Evolutionary conservation across 805 yeast species (phyloP).

Genomic region (Yamadazyma nakazawae): DNA sequence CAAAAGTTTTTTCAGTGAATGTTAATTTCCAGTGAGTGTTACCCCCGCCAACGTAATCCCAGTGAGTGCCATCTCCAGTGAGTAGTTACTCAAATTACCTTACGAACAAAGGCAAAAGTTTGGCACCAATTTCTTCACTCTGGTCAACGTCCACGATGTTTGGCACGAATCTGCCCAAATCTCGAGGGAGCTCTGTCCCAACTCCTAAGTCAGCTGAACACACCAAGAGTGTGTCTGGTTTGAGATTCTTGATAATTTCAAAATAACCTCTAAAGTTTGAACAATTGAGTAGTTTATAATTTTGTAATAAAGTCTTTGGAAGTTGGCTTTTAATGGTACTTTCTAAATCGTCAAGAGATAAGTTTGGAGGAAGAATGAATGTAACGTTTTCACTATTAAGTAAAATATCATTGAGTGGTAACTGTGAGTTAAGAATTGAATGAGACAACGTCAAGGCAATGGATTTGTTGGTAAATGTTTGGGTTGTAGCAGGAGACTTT

Average conservation of each 20-base stretch:
- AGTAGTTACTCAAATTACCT: not conserved
- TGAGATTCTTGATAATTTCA: slow-evolving; percentile 35
- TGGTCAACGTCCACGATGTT: slow-evolving; percentile 27
- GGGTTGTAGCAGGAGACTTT: not conserved
- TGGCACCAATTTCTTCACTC: slow-evolving; percentile 16
- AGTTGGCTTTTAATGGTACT: slow-evolving; percentile 9
- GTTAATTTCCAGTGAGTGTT: no score
- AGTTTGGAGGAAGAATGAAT: slow-evolving; percentile 43
- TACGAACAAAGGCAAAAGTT: slow-evolving; percentile 15
- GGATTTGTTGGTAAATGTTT: slow-evolving; percentile 26
- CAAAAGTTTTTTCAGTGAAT: no score
- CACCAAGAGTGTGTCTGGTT: slow-evolving; percentile 39
- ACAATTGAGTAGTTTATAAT: slow-evolving; percentile 39
- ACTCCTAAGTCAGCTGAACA: slow-evolving; percentile 44
- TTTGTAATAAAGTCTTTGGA: slow-evolving; percentile 24
- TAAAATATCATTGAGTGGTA: slow-evolving; percentile 39
- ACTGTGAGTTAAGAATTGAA: slow-evolving; percentile 32
- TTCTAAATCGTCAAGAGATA: slow-evolving; percentile 36
- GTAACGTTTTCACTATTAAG: slow-evolving; percentile 37
- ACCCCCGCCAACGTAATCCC: no score
- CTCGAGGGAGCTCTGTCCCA: slow-evolving; percentile 23
- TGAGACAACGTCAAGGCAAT: slow-evolving; percentile 43
- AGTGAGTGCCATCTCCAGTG: no score
- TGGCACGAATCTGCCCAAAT: slow-evolving; percentile 36
- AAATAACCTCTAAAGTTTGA: slow-evolving; percentile 40